Percentiles rank a stretch among this genome's conserved stretches.
Conservation (phyloP, 1,284 basidiomycete species). For the Papiliotrema laurentii region DNA sequence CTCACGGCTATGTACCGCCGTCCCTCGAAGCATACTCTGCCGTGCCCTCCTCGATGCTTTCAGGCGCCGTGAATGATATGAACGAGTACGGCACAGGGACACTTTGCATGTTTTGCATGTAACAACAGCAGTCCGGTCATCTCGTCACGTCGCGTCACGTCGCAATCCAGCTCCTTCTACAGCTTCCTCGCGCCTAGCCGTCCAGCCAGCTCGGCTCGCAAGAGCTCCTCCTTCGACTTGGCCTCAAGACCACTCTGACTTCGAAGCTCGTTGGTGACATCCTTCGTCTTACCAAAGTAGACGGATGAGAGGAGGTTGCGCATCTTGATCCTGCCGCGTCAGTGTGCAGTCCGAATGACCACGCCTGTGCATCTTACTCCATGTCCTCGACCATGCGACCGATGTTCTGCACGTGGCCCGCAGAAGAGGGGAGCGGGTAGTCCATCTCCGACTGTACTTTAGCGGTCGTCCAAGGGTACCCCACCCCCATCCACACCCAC, state of each 20-base stretch:
- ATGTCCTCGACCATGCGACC: conserved; percentile 96
- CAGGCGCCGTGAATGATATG: no score
- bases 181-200: conserved; percentile 35
- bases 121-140: conserved; percentile 12
- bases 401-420: conserved; percentile 85
- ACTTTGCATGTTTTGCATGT: no score
- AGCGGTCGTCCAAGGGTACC: background rate
- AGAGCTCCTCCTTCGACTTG: conserved; percentile 70
- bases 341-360: background rate
- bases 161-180: conserved; percentile 2
- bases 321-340: conserved; percentile 70
- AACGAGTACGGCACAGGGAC: no score
- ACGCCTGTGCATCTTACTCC: conserved; percentile 54
- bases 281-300: conserved; percentile 96
- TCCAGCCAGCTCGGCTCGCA: conserved; percentile 91
- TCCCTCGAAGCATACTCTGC: no score
- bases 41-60: no score
- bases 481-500: conserved; percentile 49
- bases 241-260: conserved; percentile 81
- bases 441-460: conserved; percentile 72
- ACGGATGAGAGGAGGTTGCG: conserved; percentile 93
- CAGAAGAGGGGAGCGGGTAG: conserved; percentile 67
- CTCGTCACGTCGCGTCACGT: background rate
- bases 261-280: conserved; percentile 86
- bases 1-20: no score